These are phyloP conservation scores for Neurospora sp. DNA, from an alignment of 495 filamentous ascomycete species.

Conservation along the genomic window DNA sequence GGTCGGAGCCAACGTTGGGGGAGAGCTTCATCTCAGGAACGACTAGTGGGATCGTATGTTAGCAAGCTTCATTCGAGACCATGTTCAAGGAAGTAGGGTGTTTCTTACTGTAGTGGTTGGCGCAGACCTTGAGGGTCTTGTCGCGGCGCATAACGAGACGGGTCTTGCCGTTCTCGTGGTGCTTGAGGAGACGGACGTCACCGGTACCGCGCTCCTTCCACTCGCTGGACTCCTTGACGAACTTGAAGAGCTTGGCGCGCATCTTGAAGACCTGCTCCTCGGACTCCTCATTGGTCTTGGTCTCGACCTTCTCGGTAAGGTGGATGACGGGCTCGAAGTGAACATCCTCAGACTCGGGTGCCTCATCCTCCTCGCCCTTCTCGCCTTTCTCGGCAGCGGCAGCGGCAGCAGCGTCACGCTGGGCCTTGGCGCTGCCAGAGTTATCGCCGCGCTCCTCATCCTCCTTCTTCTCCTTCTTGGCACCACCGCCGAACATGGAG, in stretches of 20 bases:
- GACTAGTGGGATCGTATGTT: slow-evolving; percentile 41
- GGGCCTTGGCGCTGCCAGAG: slow-evolving; percentile 77
- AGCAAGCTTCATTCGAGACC: not conserved
- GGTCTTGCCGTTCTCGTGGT: slow-evolving; percentile 96
- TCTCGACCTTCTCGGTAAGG: slow-evolving; percentile 90
- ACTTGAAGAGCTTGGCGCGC: slow-evolving; percentile 99
- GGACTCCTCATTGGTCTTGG: slow-evolving; percentile 95
- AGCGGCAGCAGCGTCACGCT: slow-evolving; percentile 56
- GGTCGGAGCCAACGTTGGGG: slow-evolving; percentile 93
- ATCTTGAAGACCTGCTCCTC: slow-evolving; percentile 98
- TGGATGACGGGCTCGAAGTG: slow-evolving; percentile 95
- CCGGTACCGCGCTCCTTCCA: slow-evolving; percentile 99
- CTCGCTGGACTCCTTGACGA: slow-evolving; percentile 77
- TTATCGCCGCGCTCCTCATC: slow-evolving; percentile 62
- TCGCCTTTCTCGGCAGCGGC: slow-evolving; percentile 35
- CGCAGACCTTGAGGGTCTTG: slow-evolving; percentile 99
- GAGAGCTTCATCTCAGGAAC: slow-evolving; percentile 98
- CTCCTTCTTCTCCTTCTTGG: slow-evolving; percentile 72
- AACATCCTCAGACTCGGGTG: slow-evolving; percentile 77
- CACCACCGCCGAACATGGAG: slow-evolving; percentile 95
- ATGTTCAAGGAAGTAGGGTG: not conserved
- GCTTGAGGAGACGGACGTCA: slow-evolving; percentile 91
- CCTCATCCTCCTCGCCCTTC: slow-evolving; percentile 51
- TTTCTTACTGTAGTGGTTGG: slow-evolving; percentile 95
- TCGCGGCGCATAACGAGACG: slow-evolving; percentile 97